Evolutionary conservation across 2,329 filamentous ascomycete genomes (phyloP), one percentile per base, ranked within the genome.

Genomic region (Fusarium praegraminearum): DNA sequence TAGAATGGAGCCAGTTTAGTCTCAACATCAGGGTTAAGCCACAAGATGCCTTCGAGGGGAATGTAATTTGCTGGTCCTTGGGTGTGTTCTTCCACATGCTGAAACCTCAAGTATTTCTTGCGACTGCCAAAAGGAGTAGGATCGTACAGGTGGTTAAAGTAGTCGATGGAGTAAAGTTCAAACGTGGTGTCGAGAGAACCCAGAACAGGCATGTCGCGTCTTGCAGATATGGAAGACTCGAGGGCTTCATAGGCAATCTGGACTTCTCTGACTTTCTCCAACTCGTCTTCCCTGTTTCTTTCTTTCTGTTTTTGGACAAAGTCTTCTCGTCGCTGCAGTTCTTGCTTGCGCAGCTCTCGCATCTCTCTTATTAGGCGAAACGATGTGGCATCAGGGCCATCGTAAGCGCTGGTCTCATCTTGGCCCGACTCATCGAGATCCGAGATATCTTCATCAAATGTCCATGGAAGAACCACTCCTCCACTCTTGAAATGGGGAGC

Each of bases 111-210:
- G 5, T 49, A 57, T 10, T 36, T 28, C 4, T 22, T 63, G 8
- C 18, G 30, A 2, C 33, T 47, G 0, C 20, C 43, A 5, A 13
- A 26, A 2, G 43, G 35, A 9, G 30, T 57, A 5, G 30, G 26
- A 3, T 57, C 36, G 13, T 45, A 64, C 3, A 64, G 45, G 2
- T 3, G 3, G 10, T 50, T 26, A 32, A 64, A 49, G 58, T 57
- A 63, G 13, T 63, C 58, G 9, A 40, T 28, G 9, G 40, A 59
- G 22, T 47, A 30, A 3, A 65, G 60, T 20, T 65, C 60, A n/a
- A 59, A 65, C 11, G 45, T 46, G 5, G 44, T 52, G 16, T 59
- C 40, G 7, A 65, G 11, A 24, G 32, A 20, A 20, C 60, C 9
- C 1, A 51, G 35, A 3, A 4, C 18, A n/a, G 20, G 1, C n/a